phyloP scores from a whole-genome alignment of 2,329 filamentous ascomycete species.

The Fusarium oxysporum region DNA sequence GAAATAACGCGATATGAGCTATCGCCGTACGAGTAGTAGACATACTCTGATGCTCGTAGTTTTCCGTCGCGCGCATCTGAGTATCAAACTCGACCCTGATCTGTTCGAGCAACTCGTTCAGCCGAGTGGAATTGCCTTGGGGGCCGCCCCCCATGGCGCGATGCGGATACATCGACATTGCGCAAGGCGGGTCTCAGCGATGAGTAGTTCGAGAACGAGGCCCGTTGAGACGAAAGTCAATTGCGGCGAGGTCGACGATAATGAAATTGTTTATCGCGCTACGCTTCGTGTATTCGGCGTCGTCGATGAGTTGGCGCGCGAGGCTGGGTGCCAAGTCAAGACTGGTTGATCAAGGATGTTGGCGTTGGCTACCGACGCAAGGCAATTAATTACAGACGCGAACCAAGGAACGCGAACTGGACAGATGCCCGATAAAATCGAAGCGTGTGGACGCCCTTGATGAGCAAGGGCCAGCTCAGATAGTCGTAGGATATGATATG shows the following conservation, averaged over 20 bases:
- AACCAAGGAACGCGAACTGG: constrained; percentile 25
- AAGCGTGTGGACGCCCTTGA: constrained; percentile 4
- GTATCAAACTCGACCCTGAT: constrained; percentile 91
- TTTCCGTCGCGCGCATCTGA: constrained; percentile 82
- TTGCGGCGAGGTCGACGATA: not conserved
- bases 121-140: constrained; percentile 68
- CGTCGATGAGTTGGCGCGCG: constrained; percentile 34
- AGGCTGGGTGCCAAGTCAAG: constrained; percentile 34
- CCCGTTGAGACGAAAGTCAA: constrained; percentile 24
- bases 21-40: constrained; percentile 45
- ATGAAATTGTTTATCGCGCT: constrained; percentile 11
- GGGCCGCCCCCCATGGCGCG: constrained; percentile 82
- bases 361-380: constrained; percentile 33
- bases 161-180: constrained; percentile 89
- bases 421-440: not conserved
- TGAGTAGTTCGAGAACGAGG: constrained; percentile 18
- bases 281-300: constrained; percentile 20
- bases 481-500: constrained; percentile 10
- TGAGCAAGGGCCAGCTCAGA: constrained; percentile 10
- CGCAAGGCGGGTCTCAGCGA: constrained; percentile 38
- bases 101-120: constrained; percentile 92
- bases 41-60: constrained; percentile 95
- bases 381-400: constrained; percentile 27
- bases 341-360: constrained; percentile 3
- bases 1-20: constrained; percentile 14